phyloP scores from a whole-genome alignment of 768 basidiomycete genomes.

The Coprinopsis cinerea region DNA sequence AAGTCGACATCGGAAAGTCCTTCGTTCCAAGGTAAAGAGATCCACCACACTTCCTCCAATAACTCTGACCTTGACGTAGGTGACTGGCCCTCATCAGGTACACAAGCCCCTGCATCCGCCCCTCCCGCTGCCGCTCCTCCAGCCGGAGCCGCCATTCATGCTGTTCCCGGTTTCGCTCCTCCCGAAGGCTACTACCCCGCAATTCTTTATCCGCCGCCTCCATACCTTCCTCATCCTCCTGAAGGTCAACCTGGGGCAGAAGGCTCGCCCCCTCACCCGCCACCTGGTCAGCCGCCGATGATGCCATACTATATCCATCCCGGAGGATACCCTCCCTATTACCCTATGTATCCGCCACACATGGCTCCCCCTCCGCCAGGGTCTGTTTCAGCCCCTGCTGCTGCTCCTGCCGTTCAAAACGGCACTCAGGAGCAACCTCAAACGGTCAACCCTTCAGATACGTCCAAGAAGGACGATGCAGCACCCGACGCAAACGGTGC shows the following conservation, averaged over 20 bases:
- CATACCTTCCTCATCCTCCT: constrained; percentile 27
- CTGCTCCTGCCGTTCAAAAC: constrained; percentile 11
- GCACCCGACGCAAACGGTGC: constrained; percentile 7
- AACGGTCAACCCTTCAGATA: constrained; percentile 25
- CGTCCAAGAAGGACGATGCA: constrained; percentile 23
- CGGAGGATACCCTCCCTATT: constrained; percentile 27
- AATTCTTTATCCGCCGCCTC: constrained; percentile 32
- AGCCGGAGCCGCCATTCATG: constrained; percentile 18
- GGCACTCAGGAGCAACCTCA: constrained; percentile 14
- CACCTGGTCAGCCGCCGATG: constrained; percentile 26
- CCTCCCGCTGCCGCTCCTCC: constrained; percentile 15
- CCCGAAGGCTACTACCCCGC: constrained; percentile 38
- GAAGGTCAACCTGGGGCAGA: constrained; percentile 27
- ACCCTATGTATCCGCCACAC: constrained; percentile 29
- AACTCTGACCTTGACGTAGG: constrained; percentile 12
- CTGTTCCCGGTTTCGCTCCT: constrained; percentile 25
- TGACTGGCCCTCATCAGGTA: constrained; percentile 25
- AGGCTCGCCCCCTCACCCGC: constrained; percentile 19
- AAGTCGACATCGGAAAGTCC: constrained; percentile 23
- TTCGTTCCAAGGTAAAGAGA: constrained; percentile 15
- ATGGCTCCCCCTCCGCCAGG: constrained; percentile 14
- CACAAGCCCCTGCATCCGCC: constrained; percentile 20
- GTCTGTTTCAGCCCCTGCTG: constrained; percentile 10
- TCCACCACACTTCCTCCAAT: constrained; percentile 3
- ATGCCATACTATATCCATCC: constrained; percentile 38